phyloP scores from a whole-genome alignment of 176 grass and related monocot genomes.

The Musa troglodytarum region DNA sequence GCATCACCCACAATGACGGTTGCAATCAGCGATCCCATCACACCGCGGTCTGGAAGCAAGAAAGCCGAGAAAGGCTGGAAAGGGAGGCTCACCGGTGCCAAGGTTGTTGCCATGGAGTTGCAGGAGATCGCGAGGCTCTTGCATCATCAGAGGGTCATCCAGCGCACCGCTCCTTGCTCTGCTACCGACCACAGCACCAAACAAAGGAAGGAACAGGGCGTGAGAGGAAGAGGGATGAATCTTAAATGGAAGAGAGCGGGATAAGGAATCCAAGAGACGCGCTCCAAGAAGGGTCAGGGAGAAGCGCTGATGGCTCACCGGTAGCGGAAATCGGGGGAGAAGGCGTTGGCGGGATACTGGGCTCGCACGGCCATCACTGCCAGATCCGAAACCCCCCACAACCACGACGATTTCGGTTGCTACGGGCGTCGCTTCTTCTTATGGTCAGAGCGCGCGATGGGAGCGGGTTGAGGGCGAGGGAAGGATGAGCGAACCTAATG shows the following conservation, averaged over 20 bases:
- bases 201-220: not conserved
- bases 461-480: not conserved
- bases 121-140: constrained; percentile 7
- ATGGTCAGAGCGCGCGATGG: not conserved
- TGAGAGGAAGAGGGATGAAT: not conserved
- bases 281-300: not conserved
- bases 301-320: not conserved
- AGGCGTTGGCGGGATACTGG: constrained; percentile 26
- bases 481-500: not conserved
- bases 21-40: too few relatives aligned
- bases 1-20: not conserved
- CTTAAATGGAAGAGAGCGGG: not conserved
- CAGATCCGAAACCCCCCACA: not conserved
- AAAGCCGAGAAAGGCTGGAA: too few relatives aligned
- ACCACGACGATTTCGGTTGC: constrained; percentile 3
- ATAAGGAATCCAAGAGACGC: not conserved
- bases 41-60: too few relatives aligned
- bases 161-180: constrained; percentile 1
- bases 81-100: too few relatives aligned
- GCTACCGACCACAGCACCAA: not conserved
- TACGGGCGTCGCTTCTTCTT: not conserved
- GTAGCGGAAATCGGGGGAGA: constrained; percentile 23
- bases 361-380: constrained; percentile 38
- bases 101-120: constrained; percentile 10
- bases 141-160: not conserved